Conservation (phyloP, 352 stramenopile species). For the Peronospora destructor region DNA sequence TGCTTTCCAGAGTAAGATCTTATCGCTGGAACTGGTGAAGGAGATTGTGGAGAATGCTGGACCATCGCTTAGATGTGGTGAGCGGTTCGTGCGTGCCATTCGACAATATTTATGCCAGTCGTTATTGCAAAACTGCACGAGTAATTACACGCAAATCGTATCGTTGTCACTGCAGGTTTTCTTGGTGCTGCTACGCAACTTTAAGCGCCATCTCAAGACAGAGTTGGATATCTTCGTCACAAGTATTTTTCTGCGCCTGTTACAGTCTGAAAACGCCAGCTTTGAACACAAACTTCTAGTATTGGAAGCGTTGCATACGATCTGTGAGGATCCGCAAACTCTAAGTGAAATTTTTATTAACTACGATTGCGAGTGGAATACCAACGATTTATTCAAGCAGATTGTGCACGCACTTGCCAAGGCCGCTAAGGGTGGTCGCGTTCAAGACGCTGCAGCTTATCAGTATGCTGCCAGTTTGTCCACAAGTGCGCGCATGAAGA, state of each 20-base stretch:
- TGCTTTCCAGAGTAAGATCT: conserved; percentile 93
- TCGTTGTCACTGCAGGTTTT: conserved; percentile 97
- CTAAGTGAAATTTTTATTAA: conserved; percentile 99
- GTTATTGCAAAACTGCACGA: conserved; percentile 98
- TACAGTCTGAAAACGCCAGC: conserved; percentile 96
- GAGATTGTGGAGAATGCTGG: conserved; percentile 95
- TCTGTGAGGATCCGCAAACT: conserved; percentile 92
- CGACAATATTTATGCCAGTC: conserved; percentile 93
- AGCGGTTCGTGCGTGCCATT: conserved; percentile 96
- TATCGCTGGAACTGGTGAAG: conserved; percentile 96
- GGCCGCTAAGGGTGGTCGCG: conserved; percentile 88
- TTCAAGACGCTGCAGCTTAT: conserved; percentile 36
- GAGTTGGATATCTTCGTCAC: conserved; percentile 99
- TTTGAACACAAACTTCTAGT: conserved; percentile 98
- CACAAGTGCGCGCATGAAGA: conserved; percentile 50
- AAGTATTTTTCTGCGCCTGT: conserved; percentile 96
- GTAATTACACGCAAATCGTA: conserved; percentile 93
- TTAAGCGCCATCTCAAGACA: conserved; percentile 93
- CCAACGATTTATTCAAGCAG: conserved; percentile 95
- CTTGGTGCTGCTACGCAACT: conserved; percentile 90
- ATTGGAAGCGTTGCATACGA: conserved; percentile 92
- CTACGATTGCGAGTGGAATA: conserved; percentile 99
- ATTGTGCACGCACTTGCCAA: conserved; percentile 95
- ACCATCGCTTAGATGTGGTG: conserved; percentile 88
- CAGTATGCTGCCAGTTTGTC: conserved; percentile 53